phyloP scores from a whole-genome alignment of 2,329 filamentous ascomycete species.

The Penicillium sp. region DNA sequence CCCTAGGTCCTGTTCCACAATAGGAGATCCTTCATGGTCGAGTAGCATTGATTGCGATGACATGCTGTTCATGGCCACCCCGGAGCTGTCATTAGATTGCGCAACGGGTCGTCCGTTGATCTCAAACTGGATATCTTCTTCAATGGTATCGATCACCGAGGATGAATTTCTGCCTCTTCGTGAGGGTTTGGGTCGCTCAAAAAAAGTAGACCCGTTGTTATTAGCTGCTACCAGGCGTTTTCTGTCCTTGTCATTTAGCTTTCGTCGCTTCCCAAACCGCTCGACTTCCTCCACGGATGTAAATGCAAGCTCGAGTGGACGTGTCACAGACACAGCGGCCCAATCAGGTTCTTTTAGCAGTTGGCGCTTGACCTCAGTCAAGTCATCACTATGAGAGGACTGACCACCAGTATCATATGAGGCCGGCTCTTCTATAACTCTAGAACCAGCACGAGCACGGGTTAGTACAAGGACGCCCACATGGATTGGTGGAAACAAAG shows the following conservation, averaged over 20 bases:
- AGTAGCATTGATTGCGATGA: constrained; percentile 39
- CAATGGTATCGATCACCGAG: constrained; percentile 8
- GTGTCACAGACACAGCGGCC: constrained; percentile 35
- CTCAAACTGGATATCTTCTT: constrained; percentile 22
- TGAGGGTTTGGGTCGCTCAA: constrained; percentile 1
- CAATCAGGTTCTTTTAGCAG: constrained; percentile 39
- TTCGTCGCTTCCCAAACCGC: constrained; percentile 37
- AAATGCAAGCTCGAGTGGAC: constrained; percentile 36
- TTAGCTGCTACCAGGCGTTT: constrained; percentile 20
- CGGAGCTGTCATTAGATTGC: not conserved
- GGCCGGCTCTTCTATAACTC: not conserved
- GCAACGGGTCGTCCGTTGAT: constrained; percentile 23
- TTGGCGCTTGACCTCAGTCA: constrained; percentile 32
- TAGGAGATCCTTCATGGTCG: constrained; percentile 21
- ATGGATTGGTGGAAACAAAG: not conserved
- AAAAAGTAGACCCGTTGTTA: not conserved
- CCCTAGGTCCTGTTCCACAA: not conserved
- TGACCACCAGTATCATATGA: not conserved
- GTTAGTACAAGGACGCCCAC: constrained; percentile 2
- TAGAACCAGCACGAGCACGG: not conserved
- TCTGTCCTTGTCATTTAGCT: constrained; percentile 32
- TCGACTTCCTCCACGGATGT: constrained; percentile 29
- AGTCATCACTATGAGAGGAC: not conserved
- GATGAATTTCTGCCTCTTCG: not conserved
- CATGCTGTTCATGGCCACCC: constrained; percentile 8